Evolutionary conservation across 208 protist genomes (phyloP).

Genomic region (Acanthamoeba culbertsoni): DNA sequence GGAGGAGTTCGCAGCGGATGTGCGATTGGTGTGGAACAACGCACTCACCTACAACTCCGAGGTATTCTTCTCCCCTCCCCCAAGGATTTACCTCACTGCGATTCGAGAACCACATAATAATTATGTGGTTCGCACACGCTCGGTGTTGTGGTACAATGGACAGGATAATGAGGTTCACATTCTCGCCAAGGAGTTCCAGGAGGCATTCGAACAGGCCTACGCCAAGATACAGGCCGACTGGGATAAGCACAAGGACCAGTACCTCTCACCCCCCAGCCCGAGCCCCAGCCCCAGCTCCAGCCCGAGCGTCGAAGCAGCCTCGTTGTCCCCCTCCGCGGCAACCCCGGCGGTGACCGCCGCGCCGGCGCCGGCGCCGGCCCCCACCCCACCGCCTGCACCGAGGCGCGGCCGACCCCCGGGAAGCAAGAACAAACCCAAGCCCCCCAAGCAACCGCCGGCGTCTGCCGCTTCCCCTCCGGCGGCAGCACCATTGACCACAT

Average conservation of each 20-base stretch:
- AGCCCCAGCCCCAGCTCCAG: background rate
- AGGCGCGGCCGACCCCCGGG: too few species aligned
- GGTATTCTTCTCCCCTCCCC: background rate
- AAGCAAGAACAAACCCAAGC: too few species aligned
- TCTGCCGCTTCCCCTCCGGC: too few species aligned
- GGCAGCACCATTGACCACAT: too few species aligned
- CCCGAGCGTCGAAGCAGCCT: background rate
- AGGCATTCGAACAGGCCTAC: background rate
- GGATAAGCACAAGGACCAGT: background rate
- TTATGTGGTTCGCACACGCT: too few species aligned
- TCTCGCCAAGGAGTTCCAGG: conserved; percentile 16
- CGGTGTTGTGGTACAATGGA: too few species aligned
- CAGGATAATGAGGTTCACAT: background rate
- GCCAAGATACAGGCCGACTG: background rate
- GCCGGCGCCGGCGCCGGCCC: too few species aligned
- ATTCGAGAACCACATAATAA: too few species aligned
- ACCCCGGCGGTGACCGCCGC: too few species aligned
- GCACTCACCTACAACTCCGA: conserved; percentile 62
- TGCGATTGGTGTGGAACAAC: conserved; percentile 67
- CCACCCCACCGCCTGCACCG: too few species aligned
- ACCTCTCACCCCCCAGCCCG: background rate
- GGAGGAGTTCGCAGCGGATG: conserved; percentile 59
- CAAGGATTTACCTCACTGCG: background rate
- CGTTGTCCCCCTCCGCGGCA: too few species aligned
- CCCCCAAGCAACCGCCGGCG: too few species aligned